Evolutionary conservation across 805 yeast species (phyloP).

Genomic region (Candida yuanshanica): DNA sequence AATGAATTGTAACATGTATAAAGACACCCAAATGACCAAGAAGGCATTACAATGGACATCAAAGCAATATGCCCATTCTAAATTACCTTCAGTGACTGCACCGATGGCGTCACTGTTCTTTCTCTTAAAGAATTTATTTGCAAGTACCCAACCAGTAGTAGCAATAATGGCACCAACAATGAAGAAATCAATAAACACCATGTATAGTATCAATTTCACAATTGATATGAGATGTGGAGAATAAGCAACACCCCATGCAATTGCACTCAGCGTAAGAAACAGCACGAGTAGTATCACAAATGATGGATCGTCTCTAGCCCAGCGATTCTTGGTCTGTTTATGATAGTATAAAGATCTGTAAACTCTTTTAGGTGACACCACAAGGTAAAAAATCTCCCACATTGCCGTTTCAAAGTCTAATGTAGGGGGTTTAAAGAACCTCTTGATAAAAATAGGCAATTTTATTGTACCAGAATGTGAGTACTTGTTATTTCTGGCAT

Average conservation of each 20-base stretch:
- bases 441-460: conserved; percentile 31
- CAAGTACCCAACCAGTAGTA: conserved; percentile 65
- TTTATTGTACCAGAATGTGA: conserved; percentile 3
- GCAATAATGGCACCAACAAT: conserved; percentile 64
- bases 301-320: conserved; percentile 92
- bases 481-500: conserved; percentile 3
- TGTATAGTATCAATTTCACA: conserved; percentile 62
- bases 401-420: conserved; percentile 88
- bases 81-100: conserved; percentile 30
- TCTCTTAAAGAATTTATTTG: conserved; percentile 57
- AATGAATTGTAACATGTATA: conserved; percentile 71
- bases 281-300: conserved; percentile 69
- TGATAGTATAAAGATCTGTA: conserved; percentile 78
- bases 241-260: conserved; percentile 88
- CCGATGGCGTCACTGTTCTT: conserved; percentile 25
- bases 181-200: conserved; percentile 82
- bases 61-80: conserved; percentile 94
- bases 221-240: conserved; percentile 58
- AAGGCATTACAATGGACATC: conserved; percentile 93
- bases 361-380: conserved; percentile 74
- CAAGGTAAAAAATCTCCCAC: conserved; percentile 80
- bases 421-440: conserved; percentile 68
- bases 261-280: conserved; percentile 64
- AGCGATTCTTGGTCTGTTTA: conserved; percentile 68
- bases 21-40: conserved; percentile 67